Evolutionary conservation across 176 grass and related monocot species (phyloP).

Genomic region (Raddia guianensis): DNA sequence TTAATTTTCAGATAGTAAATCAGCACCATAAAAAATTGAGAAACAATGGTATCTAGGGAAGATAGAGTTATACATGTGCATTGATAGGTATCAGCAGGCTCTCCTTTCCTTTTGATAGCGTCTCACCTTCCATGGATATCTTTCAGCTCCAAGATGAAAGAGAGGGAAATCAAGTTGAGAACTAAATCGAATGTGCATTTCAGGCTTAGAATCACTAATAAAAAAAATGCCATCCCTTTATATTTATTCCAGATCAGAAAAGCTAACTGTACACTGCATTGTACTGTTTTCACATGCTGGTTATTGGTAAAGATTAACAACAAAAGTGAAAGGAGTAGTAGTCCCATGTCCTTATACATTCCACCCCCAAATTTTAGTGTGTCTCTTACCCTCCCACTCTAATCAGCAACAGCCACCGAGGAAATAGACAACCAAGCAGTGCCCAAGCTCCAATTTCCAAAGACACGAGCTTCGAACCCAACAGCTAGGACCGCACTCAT

Average conservation of each 20-base stretch:
- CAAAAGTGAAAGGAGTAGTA: not conserved
- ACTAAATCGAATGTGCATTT: not conserved
- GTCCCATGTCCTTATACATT: not conserved
- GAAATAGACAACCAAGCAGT: not conserved
- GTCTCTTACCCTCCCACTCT: not conserved
- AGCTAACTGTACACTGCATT: not conserved
- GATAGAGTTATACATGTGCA: slow-evolving; percentile 52
- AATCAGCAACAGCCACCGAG: not conserved
- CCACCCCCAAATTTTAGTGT: not conserved
- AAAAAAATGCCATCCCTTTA: not conserved
- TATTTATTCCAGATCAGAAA: not conserved
- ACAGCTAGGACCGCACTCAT: not conserved
- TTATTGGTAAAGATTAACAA: not conserved
- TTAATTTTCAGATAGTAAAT: slow-evolving; percentile 14
- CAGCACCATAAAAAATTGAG: not conserved
- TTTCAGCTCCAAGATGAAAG: slow-evolving; percentile 40
- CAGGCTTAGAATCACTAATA: not conserved
- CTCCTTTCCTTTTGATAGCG: slow-evolving; percentile 75
- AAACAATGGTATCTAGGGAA: slow-evolving; percentile 1
- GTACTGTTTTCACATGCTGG: not conserved
- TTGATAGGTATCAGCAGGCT: slow-evolving; percentile 87
- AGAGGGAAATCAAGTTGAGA: slow-evolving; percentile 35
- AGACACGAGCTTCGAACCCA: slow-evolving; percentile 13
- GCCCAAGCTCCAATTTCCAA: slow-evolving; percentile 17
- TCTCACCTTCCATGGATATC: slow-evolving; percentile 75